These are phyloP conservation scores for Vanrija pseudolonga DNA, from an alignment of 1,284 basidiomycete genomes.

Conservation along the genomic window DNA sequence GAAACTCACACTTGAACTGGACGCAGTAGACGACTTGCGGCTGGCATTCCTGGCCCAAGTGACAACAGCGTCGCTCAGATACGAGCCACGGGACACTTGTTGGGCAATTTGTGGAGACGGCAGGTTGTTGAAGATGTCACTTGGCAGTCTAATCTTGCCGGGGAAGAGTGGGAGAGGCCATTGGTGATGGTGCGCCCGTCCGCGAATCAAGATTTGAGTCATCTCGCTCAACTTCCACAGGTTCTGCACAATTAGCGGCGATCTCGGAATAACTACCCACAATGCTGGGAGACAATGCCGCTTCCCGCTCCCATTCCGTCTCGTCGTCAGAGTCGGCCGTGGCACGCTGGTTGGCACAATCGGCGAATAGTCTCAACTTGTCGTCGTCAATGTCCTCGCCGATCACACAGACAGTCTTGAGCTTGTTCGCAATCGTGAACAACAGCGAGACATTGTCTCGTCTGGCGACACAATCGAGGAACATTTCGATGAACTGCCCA, in stretches of 20 bases:
- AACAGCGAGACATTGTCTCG: slow-evolving; percentile 77
- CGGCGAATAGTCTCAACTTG: slow-evolving; percentile 3
- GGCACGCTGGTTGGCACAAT: not conserved
- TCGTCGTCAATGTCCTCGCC: slow-evolving; percentile 17
- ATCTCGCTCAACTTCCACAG: slow-evolving; percentile 86
- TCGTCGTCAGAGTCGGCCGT: no score
- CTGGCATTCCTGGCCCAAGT: slow-evolving; percentile 20
- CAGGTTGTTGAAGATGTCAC: slow-evolving; percentile 65
- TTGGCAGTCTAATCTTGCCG: slow-evolving; percentile 71
- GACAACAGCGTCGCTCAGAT: slow-evolving; percentile 30
- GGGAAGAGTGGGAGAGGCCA: slow-evolving; percentile 80
- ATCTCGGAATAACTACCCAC: slow-evolving; percentile 3
- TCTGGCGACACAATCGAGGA: slow-evolving; percentile 69
- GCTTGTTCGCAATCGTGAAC: slow-evolving; percentile 73
- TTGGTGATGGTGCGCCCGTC: slow-evolving; percentile 60
- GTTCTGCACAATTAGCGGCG: slow-evolving; percentile 56
- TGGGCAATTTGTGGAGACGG: slow-evolving; percentile 25
- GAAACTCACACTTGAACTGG: slow-evolving; percentile 7
- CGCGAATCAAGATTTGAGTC: slow-evolving; percentile 78
- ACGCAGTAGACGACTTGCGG: slow-evolving; percentile 18
- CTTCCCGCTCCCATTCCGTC: no score
- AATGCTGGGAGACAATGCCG: slow-evolving; percentile 1
- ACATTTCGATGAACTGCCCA: slow-evolving; percentile 85
- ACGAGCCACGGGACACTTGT: slow-evolving; percentile 25
- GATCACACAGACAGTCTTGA: slow-evolving; percentile 72